Base-by-base conservation (phyloP, 2,329 filamentous ascomycete species). In the Ascochyta koolunga region DNA sequence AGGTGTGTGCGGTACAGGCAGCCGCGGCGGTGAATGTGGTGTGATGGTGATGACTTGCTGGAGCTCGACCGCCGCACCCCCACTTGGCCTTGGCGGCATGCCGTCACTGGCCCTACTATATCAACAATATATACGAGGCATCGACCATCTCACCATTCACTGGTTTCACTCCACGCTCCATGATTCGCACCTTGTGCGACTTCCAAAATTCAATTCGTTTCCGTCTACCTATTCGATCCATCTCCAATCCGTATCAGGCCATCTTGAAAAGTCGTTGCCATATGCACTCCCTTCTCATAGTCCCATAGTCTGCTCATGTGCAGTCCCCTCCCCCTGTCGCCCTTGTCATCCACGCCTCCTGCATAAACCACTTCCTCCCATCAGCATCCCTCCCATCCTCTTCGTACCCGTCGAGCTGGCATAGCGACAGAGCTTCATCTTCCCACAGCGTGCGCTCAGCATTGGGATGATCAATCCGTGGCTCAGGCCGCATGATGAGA, bases 181-280 rank as follows among this genome's bases (percentile, higher is more conserved):
- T n/a, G n/a, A n/a, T 10, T 9, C 25, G 3, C 25, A 10, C 25
- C 25, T 27, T 27, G n/a, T n/a, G n/a, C n/a, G n/a, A n/a, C n/a
- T n/a, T n/a, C n/a, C n/a, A n/a, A n/a, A n/a, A n/a, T n/a, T n/a
- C n/a, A n/a, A n/a, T n/a, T n/a, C n/a, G n/a, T n/a, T n/a, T 33
- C 15, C 4, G 5, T 24, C 21, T 16, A 39, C 10, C 46, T 46
- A 27, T 40, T 54, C 16, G 51, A 29, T 11, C 27, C 27, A 29
- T 29, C 27, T 29, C 35, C 27, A 32, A 73, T 67, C 27, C 67
- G 57, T 10, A 72, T 52, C 39, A 73, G 18, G 2, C 70, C 71
- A 58, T 74, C 71, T 31, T 74, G 71, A 16, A 69, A 66, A 11
- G 65, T 72, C 18, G 60, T 72, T 9, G 71, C 71, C 44, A 73